Evolutionary conservation across 495 filamentous ascomycete species (phyloP).

Genomic region (Neurospora africana): DNA sequence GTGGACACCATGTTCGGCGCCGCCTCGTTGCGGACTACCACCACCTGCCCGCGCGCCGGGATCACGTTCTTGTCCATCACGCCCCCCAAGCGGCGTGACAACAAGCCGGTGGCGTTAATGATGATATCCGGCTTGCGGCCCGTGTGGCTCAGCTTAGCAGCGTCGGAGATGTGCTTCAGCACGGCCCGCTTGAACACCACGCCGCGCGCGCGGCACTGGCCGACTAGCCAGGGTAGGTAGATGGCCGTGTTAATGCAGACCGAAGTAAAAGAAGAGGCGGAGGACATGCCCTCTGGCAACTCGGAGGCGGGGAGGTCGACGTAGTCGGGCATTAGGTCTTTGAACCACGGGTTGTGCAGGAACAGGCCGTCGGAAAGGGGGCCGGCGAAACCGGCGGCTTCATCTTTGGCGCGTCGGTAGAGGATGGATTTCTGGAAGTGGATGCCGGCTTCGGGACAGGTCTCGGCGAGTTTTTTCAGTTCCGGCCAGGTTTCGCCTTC

Average conservation of each 20-base stretch:
- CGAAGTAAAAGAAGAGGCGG: slow-evolving; percentile 62
- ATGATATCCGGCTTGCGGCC: slow-evolving; percentile 57
- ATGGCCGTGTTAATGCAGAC: slow-evolving; percentile 86
- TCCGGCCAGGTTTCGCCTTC: slow-evolving; percentile 60
- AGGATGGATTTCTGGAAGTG: slow-evolving; percentile 58
- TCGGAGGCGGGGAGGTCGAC: slow-evolving; percentile 42
- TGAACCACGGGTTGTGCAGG: slow-evolving; percentile 70
- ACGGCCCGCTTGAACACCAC: slow-evolving; percentile 49
- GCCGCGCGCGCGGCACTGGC: slow-evolving; percentile 62
- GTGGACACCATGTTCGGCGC: slow-evolving; percentile 56
- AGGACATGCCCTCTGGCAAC: slow-evolving; percentile 51
- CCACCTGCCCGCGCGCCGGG: slow-evolving; percentile 78
- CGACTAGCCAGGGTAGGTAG: slow-evolving; percentile 76
- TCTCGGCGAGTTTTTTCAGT: slow-evolving; percentile 51
- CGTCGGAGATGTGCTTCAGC: slow-evolving; percentile 63
- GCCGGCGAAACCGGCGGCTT: slow-evolving; percentile 11
- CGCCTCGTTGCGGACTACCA: slow-evolving; percentile 76
- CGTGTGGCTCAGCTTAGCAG: slow-evolving; percentile 50
- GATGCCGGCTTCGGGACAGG: slow-evolving; percentile 82
- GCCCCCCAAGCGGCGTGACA: slow-evolving; percentile 64
- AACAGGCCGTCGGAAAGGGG: slow-evolving; percentile 48
- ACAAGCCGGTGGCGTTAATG: slow-evolving; percentile 80
- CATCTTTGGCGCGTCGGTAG: slow-evolving; percentile 31
- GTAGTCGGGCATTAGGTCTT: slow-evolving; percentile 62
- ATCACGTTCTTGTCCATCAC: slow-evolving; percentile 66